Base-by-base conservation (phyloP, 768 basidiomycete species). In the Tulasnella sp. region DNA sequence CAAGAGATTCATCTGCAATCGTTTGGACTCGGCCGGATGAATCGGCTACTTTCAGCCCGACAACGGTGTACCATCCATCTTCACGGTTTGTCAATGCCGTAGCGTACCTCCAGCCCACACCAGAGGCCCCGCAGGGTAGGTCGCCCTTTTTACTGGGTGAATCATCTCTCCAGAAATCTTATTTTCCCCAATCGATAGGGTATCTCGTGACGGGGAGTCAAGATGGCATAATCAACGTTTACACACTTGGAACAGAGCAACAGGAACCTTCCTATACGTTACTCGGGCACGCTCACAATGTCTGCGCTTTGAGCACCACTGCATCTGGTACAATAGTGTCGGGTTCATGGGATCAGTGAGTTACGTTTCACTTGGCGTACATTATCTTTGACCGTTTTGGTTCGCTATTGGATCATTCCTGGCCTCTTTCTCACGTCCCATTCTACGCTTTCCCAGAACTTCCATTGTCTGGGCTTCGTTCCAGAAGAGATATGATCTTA, bases 321-420 rank as follows among this genome's bases (percentile, higher is more conserved):
- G 65, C 74, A 7, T 72, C 73, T 42, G 87, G 88, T 13, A 71
- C 76, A 44, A 81, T 98, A 54, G 78, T 95, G 52, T 92, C 88
- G 6, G 95, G 95, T 16, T 93, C 89, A 37, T 99, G 95, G 95
- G 95, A 98, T 68, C 84, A 75, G 93, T 93, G 49, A 57, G 69
- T 59, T 5, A 5, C 20, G 19, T 27, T 19, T 42, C 9, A 5
- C 5, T 5, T 16, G 42, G 25, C 29, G 29, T 28, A 37, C n/a
- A 5, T 20, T 19, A 12, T 19, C 12, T 19, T 35, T 35, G 12
- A 12, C 12, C 12, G 12, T 60, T 65, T 77, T 66, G 9, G 13
- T 45, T 35, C 40, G 29, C 22, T 20, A 25, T n/a, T 27, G 29
- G 45, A 45, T 9, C 27, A 15, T 15, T 27, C 28, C 45, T 9